Conservation (phyloP, 1,284 basidiomycete genomes). For the Athelia sp. region DNA sequence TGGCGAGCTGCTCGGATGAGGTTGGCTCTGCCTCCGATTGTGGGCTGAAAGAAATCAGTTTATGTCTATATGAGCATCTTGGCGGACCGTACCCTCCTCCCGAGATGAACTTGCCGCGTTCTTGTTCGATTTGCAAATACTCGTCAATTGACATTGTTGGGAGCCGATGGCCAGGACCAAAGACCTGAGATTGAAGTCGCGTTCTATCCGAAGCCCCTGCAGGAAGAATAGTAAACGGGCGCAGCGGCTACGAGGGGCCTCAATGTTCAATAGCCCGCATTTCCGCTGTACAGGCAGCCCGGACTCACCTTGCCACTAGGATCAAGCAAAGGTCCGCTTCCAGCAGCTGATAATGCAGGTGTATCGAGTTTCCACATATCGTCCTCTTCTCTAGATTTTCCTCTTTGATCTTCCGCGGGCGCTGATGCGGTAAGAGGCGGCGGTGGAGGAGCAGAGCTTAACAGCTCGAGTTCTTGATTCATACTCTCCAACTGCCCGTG, state of each 20-base stretch:
- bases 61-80: slow-evolving; percentile 6
- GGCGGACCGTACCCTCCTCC: slow-evolving; percentile 66
- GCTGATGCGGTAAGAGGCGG: slow-evolving; percentile 21
- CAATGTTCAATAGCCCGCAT: too few species aligned
- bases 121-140: slow-evolving; percentile 83
- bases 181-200: slow-evolving; percentile 76
- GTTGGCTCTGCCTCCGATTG: slow-evolving; percentile 66
- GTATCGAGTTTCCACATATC: slow-evolving; percentile 78
- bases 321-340: slow-evolving; percentile 68
- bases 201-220: slow-evolving; percentile 62
- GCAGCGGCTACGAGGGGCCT: slow-evolving; percentile 63
- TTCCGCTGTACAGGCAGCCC: slow-evolving; percentile 1
- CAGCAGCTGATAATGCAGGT: slow-evolving; percentile 31
- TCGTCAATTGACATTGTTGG: slow-evolving; percentile 98
- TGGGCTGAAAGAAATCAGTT: slow-evolving; percentile 40
- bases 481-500: slow-evolving; percentile 65
- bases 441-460: slow-evolving; percentile 54
- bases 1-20: slow-evolving; percentile 68
- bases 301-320: slow-evolving; percentile 63
- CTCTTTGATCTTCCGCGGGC: slow-evolving; percentile 29
- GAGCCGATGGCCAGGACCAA: slow-evolving; percentile 80
- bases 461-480: slow-evolving; percentile 70
- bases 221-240: slow-evolving; percentile 90
- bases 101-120: slow-evolving; percentile 82
- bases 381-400: slow-evolving; percentile 38